phyloP scores from a whole-genome alignment of 768 basidiomycete species.

The Russula griseocarnosa region DNA sequence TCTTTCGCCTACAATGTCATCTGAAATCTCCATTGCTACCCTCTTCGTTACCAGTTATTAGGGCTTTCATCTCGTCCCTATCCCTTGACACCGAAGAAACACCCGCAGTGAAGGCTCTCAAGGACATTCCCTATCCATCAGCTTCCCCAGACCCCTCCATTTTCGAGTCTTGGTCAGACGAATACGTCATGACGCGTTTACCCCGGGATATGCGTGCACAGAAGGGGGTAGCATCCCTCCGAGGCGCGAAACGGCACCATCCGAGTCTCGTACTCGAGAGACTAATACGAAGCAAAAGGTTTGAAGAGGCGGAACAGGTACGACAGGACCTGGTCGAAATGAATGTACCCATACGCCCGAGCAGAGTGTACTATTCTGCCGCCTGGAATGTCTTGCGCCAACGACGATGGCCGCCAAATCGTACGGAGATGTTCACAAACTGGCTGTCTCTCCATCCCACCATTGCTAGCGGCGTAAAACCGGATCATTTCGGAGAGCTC shows the following conservation, averaged over 20 bases:
- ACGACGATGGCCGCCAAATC: constrained; percentile 27
- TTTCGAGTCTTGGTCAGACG: constrained; percentile 38
- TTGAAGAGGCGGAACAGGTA: constrained; percentile 37
- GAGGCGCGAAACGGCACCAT: background rate
- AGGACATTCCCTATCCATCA: constrained; percentile 37
- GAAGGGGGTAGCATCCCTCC: background rate
- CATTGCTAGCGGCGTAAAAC: background rate
- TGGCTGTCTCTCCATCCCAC: constrained; percentile 47
- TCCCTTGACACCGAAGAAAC: constrained; percentile 31
- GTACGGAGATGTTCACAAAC: constrained; percentile 31
- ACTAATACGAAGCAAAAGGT: constrained; percentile 35
- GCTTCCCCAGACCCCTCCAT: constrained; percentile 35
- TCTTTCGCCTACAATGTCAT: constrained; percentile 13
- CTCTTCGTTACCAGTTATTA: constrained; percentile 4
- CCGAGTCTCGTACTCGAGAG: constrained; percentile 30
- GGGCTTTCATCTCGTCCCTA: constrained; percentile 30
- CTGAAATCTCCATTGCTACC: constrained; percentile 12
- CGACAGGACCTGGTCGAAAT: constrained; percentile 40
- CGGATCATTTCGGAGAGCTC: constrained; percentile 31
- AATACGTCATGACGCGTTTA: constrained; percentile 34
- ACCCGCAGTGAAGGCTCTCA: constrained; percentile 38
- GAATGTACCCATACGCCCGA: constrained; percentile 38
- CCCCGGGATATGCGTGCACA: background rate
- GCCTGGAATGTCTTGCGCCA: constrained; percentile 36
- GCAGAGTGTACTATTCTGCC: constrained; percentile 38